Evolutionary conservation across 2,329 filamentous ascomycete species (phyloP), one percentile per base, ranked within the genome.

Genomic region (Penicillium sp.): DNA sequence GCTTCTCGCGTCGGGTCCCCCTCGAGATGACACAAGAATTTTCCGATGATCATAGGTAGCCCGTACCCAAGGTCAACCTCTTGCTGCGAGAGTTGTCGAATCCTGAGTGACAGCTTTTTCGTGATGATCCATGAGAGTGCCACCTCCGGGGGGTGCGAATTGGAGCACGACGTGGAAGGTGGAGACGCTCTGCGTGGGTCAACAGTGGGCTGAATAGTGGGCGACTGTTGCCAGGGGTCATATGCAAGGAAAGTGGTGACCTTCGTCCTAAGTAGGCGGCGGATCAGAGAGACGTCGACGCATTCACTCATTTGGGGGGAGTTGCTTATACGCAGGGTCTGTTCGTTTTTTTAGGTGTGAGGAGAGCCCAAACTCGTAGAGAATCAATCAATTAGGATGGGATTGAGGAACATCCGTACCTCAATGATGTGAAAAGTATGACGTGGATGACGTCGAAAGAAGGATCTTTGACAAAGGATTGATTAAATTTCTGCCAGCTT

Each of bases 211-310:
- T 25, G 37, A 29, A 41, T 28, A 32, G 32, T 18, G 3, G 35
- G n/a, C 8, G 4, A 18, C 35, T 37, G 35, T 37, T 13, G 35
- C 12, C 13, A 18, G 35, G 35, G n/a, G 13, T 37, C 35, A 18
- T 13, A 37, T n/a, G 7, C 34, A 38, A 45, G 32, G 29, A 49
- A 42, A 29, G 47, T 49, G 39, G 49, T 54, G 46, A 49, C 46
- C 33, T 32, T 49, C 43, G 49, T 54, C 26, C 52, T 47, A 46
- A 50, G 38, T 13, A 54, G 52, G 49, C 49, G 36, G 46, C 46
- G 52, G 49, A 54, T 40, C 8, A 43, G 46, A 47, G 27, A 49
- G 45, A 43, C 38, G 48, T 54, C 44, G 37, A 51, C 18, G 18
- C 18, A 51, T 33, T 26, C n/a, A 24, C 9, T 54, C 40, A 18